Conservation (phyloP, 163 green algal genomes). For the Chlorella variabilis region DNA sequence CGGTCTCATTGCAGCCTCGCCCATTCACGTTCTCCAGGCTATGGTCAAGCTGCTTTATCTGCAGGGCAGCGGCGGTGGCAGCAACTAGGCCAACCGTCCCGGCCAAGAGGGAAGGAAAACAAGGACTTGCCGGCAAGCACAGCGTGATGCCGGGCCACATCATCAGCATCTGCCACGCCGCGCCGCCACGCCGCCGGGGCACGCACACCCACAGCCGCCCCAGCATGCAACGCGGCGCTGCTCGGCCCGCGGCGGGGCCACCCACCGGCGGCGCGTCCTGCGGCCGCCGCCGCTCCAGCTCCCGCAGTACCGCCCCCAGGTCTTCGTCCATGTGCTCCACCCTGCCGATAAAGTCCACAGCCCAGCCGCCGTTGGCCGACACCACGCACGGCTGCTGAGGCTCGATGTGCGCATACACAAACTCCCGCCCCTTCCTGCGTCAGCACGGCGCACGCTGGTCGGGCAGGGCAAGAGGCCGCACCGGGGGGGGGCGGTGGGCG, state of each 20-base stretch:
- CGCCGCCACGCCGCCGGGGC: too few species aligned
- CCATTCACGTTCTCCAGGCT: conserved; percentile 23
- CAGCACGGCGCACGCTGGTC: too few species aligned
- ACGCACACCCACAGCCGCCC: neutral
- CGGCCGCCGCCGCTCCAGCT: conserved; percentile 15
- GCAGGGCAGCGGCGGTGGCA: too few species aligned
- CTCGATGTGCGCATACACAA: conserved; percentile 30
- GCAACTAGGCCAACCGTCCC: too few species aligned
- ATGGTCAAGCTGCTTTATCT: neutral
- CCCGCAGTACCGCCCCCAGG: neutral
- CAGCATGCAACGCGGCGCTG: neutral
- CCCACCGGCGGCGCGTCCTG: neutral
- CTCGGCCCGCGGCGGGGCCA: neutral
- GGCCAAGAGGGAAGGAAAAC: neutral
- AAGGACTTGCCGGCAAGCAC: neutral
- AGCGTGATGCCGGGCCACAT: too few species aligned
- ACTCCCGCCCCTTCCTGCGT: conserved; percentile 13
- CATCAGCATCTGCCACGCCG: too few species aligned
- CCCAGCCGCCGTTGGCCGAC: conserved; percentile 14
- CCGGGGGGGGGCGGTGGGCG: too few species aligned
- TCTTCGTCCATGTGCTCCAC: conserved; percentile 19
- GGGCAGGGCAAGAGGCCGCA: neutral
- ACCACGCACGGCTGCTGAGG: conserved; percentile 11
- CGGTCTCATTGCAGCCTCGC: conserved; percentile 23
- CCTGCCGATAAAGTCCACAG: conserved; percentile 9